A percentile compares a stretch with the other conserved stretches of the same genome.
phyloP scores from a whole-genome alignment of 306 rosid species.

The Sphenostylis stenocarpa region DNA sequence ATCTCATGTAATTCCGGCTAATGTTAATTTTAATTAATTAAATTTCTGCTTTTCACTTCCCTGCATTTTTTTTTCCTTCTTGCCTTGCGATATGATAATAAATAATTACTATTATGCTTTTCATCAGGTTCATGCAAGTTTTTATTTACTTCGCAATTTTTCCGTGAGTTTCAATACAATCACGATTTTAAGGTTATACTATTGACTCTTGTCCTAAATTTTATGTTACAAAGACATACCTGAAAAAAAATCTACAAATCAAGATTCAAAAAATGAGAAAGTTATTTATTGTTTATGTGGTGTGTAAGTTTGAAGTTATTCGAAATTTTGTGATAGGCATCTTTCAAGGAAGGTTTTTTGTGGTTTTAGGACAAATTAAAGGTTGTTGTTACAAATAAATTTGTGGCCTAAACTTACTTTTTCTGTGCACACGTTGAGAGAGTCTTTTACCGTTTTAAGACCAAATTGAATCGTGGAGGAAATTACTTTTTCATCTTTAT shows the following conservation, averaged over 20 bases:
- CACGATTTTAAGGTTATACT: too few relatives aligned
- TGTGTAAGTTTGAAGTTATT: background rate
- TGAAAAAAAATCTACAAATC: background rate
- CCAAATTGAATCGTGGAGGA: background rate
- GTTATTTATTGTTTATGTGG: too few relatives aligned
- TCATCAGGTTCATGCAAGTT: too few relatives aligned
- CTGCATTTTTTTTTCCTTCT: too few relatives aligned
- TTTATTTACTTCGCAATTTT: too few relatives aligned
- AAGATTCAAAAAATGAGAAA: background rate
- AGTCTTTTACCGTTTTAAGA: background rate
- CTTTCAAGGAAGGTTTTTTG: background rate
- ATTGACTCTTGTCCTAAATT: background rate
- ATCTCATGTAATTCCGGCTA: constrained; percentile 17
- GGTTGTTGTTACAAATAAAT: background rate
- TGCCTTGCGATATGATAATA: too few relatives aligned
- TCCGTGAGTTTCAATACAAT: too few relatives aligned
- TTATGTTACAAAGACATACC: background rate
- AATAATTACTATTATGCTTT: too few relatives aligned
- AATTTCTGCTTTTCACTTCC: background rate
- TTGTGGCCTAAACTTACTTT: background rate
- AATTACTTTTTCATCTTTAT: background rate
- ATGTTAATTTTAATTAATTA: background rate
- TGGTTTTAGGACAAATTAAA: background rate
- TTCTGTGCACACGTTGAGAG: background rate
- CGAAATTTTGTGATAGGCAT: background rate